Percentiles rank a stretch among this genome's conserved stretches.
Evolutionary conservation across 1,139 yeast species (phyloP).

Genomic region (Candida sp.): DNA sequence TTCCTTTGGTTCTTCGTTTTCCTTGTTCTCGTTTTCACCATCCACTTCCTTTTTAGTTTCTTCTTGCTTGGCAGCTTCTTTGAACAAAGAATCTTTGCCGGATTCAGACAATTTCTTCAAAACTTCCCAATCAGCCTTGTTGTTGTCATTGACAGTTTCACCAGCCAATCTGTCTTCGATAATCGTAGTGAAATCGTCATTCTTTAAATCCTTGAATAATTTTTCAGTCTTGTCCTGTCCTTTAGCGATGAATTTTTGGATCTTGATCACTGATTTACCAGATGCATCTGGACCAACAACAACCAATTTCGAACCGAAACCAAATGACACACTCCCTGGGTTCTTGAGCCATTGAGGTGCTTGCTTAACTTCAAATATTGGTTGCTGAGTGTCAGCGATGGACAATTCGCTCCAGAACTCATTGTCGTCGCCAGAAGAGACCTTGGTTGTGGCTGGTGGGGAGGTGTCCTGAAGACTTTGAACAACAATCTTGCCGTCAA

Average conservation of each 20-base stretch:
- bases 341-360: slow-evolving; percentile 91
- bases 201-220: slow-evolving; percentile 62
- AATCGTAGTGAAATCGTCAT: slow-evolving; percentile 56
- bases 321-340: slow-evolving; percentile 82
- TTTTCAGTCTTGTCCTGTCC: slow-evolving; percentile 43
- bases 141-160: slow-evolving; percentile 41
- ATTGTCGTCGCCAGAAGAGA: slow-evolving; percentile 61
- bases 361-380: slow-evolving; percentile 67
- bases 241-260: slow-evolving; percentile 52
- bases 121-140: slow-evolving; percentile 79
- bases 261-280: slow-evolving; percentile 49
- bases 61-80: slow-evolving; percentile 12
- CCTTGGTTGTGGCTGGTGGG: slow-evolving; percentile 53
- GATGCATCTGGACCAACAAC: slow-evolving; percentile 48
- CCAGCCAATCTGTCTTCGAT: slow-evolving; percentile 55
- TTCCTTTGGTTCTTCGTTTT: slow-evolving; percentile 31
- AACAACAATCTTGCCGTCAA: slow-evolving; percentile 83
- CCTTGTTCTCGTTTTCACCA: slow-evolving; percentile 21
- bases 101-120: slow-evolving; percentile 58
- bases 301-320: slow-evolving; percentile 92
- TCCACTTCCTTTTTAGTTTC: slow-evolving; percentile 11
- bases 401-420: slow-evolving; percentile 84
- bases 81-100: slow-evolving; percentile 48
- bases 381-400: slow-evolving; percentile 75
- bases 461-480: slow-evolving; percentile 90